Base-by-base conservation (phyloP, 2,329 filamentous ascomycete species). In the Calonectria pseudoturangicola region DNA sequence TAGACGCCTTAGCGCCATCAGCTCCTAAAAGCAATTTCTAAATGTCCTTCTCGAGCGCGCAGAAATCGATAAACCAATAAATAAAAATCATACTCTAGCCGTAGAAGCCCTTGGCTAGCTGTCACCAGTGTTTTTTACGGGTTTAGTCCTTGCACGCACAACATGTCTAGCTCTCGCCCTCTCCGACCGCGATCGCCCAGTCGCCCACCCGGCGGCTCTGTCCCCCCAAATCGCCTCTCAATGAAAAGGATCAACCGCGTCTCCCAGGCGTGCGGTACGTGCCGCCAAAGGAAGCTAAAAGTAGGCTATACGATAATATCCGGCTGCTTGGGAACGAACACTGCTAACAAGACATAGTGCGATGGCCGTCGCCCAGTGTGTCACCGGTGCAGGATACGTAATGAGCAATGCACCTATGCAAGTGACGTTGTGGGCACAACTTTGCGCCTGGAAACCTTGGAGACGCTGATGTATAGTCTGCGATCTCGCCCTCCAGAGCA, bases 121-220 rank as follows among this genome's bases (percentile, higher is more conserved):
- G 10, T 43, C 33, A 36, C 33, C 10, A 9, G 21, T 4, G 39
- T 60, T 25, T 15, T 58, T 28, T 18, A 60, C 16, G 21, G 54
- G 54, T 25, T 60, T 60, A 60, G 33, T 60, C 21, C 36, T 60
- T 60, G 6, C 21, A 27, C 54, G 41, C 12, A 8, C 7, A 58
- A 27, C 3, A 60, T 60, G 54, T 60, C 54, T 60, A 60, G 9
- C 36, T 60, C 54, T 60, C 54, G 54, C 33, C 54, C 54, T 60
- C 54, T 60, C 54, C 54, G 54, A 41, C 54, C 54, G 15, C 33
- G 54, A 41, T 60, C 33, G 15, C 39, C 54, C 9, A 15, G 36
- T 36, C 33, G 54, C 21, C 33, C 54, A 10, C 33, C 21, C 2
- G 41, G 36, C 33, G 54, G 39, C n/a, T 25, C 36, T 27, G 21